Percentiles rank a stretch among this genome's conserved stretches.
Evolutionary conservation across 331 rosid genomes (phyloP).

Genomic region (Dryas integrifolia): DNA sequence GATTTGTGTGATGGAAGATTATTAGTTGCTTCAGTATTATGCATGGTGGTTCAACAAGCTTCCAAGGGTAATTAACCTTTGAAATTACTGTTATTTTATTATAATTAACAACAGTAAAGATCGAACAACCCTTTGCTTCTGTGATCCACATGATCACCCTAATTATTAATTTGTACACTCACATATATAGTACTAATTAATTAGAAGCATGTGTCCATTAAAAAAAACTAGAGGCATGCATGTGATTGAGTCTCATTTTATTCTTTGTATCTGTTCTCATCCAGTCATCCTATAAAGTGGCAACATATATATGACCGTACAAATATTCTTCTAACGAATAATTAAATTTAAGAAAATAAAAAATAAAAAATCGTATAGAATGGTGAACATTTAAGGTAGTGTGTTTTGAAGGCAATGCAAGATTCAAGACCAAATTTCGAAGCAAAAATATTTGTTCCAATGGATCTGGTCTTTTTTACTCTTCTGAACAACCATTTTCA

Average conservation of each 20-base stretch:
- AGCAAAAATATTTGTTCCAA: conserved; percentile 11
- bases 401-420: conserved; percentile 12
- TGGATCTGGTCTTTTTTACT: conserved; percentile 9
- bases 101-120: neutral
- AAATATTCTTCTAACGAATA: conserved; percentile 17
- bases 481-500: conserved; percentile 5
- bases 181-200: neutral
- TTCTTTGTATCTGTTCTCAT: neutral
- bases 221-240: conserved; percentile 7
- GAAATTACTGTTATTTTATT: no score
- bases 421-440: conserved; percentile 9
- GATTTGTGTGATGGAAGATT: neutral
- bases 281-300: neutral
- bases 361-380: neutral
- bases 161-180: conserved; percentile 13
- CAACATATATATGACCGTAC: neutral
- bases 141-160: conserved; percentile 33
- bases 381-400: neutral
- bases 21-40: neutral
- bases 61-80: neutral
- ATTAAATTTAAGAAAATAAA: neutral
- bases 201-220: no score
- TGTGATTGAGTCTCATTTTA: conserved; percentile 29
- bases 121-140: neutral
- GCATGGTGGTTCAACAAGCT: neutral